These are phyloP conservation scores for Chlorella sp. DNA, from an alignment of 139 green algal species.

Conservation along the genomic window DNA sequence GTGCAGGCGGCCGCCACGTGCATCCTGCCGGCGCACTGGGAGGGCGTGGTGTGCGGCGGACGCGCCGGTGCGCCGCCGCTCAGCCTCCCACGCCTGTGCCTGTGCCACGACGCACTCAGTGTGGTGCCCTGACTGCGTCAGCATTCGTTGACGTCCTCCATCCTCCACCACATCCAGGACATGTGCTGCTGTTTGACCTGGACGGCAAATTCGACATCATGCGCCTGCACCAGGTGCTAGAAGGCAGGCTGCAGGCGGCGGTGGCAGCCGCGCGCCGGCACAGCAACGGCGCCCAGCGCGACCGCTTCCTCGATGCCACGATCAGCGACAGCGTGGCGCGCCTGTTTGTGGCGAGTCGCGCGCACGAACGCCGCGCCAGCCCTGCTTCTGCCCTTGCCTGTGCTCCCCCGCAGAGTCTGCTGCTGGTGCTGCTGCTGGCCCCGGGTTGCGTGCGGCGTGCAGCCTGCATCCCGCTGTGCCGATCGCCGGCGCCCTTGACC, in stretches of 20 bases:
- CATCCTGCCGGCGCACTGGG: conserved; percentile 16
- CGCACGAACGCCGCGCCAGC: too few relatives aligned
- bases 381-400: not conserved
- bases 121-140: not conserved
- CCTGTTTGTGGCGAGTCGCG: too few relatives aligned
- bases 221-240: conserved; percentile 14
- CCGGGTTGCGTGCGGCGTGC: not conserved
- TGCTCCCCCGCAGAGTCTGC: not conserved
- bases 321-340: too few relatives aligned
- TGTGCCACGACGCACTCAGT: not conserved
- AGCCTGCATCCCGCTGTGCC: not conserved
- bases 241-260: too few relatives aligned
- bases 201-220: conserved; percentile 46
- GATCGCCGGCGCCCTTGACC: not conserved
- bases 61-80: not conserved
- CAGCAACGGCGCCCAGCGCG: too few relatives aligned
- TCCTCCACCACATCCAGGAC: not conserved
- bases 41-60: conserved; percentile 25
- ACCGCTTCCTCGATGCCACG: too few relatives aligned
- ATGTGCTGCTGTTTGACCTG: conserved; percentile 38
- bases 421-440: not conserved
- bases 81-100: not conserved
- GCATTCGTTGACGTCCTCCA: too few relatives aligned
- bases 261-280: too few relatives aligned
- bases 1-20: conserved; percentile 31